Evolutionary conservation across 2,329 filamentous ascomycete genomes (phyloP).

Genomic region (Amauroascus verrucosus): DNA sequence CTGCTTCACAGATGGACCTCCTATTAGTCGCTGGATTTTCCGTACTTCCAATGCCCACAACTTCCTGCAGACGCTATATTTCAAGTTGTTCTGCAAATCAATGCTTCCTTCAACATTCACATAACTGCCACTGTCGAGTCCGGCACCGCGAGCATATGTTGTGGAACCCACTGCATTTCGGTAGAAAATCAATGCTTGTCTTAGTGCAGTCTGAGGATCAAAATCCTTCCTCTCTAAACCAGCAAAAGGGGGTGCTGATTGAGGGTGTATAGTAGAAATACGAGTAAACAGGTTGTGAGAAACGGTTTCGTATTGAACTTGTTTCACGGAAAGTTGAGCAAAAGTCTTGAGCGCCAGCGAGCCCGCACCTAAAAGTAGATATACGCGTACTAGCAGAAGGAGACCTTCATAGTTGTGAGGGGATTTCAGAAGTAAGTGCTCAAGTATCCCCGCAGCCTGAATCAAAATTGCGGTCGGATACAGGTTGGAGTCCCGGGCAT

Average conservation of each 20-base stretch:
- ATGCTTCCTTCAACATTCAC: conserved; percentile 36
- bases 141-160: conserved; percentile 28
- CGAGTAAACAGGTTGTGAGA: conserved; percentile 40
- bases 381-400: conserved; percentile 36
- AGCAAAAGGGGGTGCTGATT: conserved; percentile 32
- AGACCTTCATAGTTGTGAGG: conserved; percentile 40
- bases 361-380: conserved; percentile 36
- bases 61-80: conserved; percentile 32
- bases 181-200: conserved; percentile 35
- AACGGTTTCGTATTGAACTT: conserved; percentile 41
- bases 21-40: conserved; percentile 32
- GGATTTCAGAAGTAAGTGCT: conserved; percentile 33
- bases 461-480: conserved; percentile 24
- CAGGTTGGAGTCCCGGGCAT: conserved; percentile 16
- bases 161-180: conserved; percentile 31
- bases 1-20: conserved; percentile 27
- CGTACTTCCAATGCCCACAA: conserved; percentile 37
- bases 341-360: conserved; percentile 40
- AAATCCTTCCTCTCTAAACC: conserved; percentile 34
- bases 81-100: conserved; percentile 31
- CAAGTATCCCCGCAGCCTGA: conserved; percentile 29
- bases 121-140: conserved; percentile 36
- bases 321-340: conserved; percentile 38
- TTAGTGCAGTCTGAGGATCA: conserved; percentile 33
- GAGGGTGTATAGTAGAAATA: conserved; percentile 39